phyloP scores from a whole-genome alignment of 2,329 filamentous ascomycete genomes.

The Colletotrichum horii region DNA sequence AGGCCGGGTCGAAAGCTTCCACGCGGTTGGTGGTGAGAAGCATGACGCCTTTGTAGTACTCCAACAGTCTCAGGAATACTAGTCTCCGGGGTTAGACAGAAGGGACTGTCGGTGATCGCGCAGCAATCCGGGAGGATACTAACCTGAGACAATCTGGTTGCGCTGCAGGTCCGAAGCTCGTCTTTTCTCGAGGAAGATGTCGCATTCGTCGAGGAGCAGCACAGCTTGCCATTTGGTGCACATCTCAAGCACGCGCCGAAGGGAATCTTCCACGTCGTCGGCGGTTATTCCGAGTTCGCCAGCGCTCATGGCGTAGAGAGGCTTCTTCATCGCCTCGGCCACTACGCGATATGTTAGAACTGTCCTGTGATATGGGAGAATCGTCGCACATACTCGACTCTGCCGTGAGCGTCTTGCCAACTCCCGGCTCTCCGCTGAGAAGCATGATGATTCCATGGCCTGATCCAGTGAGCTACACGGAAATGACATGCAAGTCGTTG shows the following conservation, averaged over 20 bases:
- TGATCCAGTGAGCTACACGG: background rate
- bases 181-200: background rate
- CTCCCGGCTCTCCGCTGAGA: background rate
- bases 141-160: background rate
- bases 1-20: background rate
- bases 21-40: background rate
- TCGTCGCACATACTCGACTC: background rate
- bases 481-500: background rate
- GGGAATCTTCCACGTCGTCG: background rate
- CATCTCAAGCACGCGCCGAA: background rate
- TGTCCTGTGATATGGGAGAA: accelerated
- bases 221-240: background rate
- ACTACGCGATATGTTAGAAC: accelerated
- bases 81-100: background rate
- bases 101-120: background rate
- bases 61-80: background rate
- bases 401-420: background rate
- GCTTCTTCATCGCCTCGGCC: background rate
- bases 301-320: background rate
- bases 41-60: background rate
- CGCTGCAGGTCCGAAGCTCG: background rate
- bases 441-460: background rate
- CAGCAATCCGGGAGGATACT: accelerated
- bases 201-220: background rate
- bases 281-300: background rate